These are phyloP conservation scores for Gaeumannomyces sp. DNA, from an alignment of 2,329 filamentous ascomycete species.

Conservation along the genomic window DNA sequence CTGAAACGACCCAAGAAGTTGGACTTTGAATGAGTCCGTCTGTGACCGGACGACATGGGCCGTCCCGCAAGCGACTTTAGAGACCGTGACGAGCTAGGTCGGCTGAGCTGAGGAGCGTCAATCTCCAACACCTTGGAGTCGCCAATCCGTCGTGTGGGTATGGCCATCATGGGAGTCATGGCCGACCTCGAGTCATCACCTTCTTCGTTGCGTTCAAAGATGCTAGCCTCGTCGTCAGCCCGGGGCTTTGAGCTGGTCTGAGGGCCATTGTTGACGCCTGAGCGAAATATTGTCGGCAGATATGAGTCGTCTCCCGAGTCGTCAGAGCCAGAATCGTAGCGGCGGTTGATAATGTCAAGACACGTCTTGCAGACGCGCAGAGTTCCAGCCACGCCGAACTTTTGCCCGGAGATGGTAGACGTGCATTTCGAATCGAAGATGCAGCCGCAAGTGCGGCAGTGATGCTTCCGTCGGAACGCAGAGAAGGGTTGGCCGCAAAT, in stretches of 20 bases:
- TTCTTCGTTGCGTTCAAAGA: constrained; percentile 35
- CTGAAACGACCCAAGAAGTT: constrained; percentile 75
- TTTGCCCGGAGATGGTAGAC: constrained; percentile 76
- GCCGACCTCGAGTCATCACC: constrained; percentile 45
- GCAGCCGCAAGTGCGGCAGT: constrained; percentile 93
- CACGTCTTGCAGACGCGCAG: constrained; percentile 91
- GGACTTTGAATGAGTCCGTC: constrained; percentile 81
- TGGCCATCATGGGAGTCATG: constrained; percentile 67
- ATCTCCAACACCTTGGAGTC: constrained; percentile 90
- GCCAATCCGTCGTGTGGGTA: constrained; percentile 58
- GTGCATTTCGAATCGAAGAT: constrained; percentile 98
- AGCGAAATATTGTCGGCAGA: constrained; percentile 57
- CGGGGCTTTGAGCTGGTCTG: constrained; percentile 27
- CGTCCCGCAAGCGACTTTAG: constrained; percentile 66
- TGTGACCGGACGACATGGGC: constrained; percentile 73
- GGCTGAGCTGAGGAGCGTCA: constrained; percentile 71
- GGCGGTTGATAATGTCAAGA: constrained; percentile 81
- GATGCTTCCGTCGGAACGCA: constrained; percentile 91
- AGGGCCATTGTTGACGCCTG: constrained; percentile 34
- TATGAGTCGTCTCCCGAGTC: constrained; percentile 75
- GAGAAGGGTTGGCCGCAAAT: constrained; percentile 85
- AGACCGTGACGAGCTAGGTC: constrained; percentile 92
- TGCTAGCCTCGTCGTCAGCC: constrained; percentile 34
- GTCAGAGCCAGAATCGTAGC: constrained; percentile 81
- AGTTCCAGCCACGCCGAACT: constrained; percentile 79